Base-by-base conservation (phyloP, 2,329 filamentous ascomycete genomes). In the Plenodomus lindquistii region DNA sequence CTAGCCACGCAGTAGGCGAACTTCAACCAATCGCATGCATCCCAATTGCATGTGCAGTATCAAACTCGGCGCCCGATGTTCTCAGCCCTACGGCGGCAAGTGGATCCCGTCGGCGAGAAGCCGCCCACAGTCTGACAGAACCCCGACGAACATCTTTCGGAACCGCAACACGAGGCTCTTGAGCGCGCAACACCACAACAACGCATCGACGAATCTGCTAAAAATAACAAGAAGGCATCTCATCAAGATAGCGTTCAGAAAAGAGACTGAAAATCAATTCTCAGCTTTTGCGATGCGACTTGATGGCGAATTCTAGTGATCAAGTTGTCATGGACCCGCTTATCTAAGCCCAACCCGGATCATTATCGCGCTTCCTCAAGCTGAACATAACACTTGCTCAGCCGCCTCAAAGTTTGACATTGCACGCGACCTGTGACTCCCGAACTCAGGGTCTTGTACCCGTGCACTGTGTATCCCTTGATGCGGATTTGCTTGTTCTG, bases 141-240 rank as follows among this genome's bases (percentile, higher is more conserved):
- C 37, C 35, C 57, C 55, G 60, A 51, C 59, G 54, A 57, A 29
- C 44, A 59, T 54, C 22, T 51, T 39, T 38, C 59, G 59, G 59
- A 43, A 55, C 13, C 6, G 27, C 27, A 31, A 7, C 27, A 31
- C 6, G 18, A 20, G 6, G 20, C 11, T 31, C 21, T 27, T 21
- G 9, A 19, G 20, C 15, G 20, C 40, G 19, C 17, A 36, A 24
- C 22, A 21, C 36, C n/a, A 31, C 15, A 8, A 31, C 10, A 31
- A 7, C 4, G 27, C 6, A 13, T 6, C 11, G 22, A 11, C 5
- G 5, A 11, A 24, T 24, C 22, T 24, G 11, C 22, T 11, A 24
- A 24, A 24, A 24, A 24, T n/a, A n/a, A n/a, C n/a, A n/a, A n/a
- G n/a, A n/a, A 24, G 11, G 22, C 11, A 24, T 24, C 11, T 24